Conservation (phyloP, 2,329 filamentous ascomycete genomes). For the Fusarium luffae region DNA sequence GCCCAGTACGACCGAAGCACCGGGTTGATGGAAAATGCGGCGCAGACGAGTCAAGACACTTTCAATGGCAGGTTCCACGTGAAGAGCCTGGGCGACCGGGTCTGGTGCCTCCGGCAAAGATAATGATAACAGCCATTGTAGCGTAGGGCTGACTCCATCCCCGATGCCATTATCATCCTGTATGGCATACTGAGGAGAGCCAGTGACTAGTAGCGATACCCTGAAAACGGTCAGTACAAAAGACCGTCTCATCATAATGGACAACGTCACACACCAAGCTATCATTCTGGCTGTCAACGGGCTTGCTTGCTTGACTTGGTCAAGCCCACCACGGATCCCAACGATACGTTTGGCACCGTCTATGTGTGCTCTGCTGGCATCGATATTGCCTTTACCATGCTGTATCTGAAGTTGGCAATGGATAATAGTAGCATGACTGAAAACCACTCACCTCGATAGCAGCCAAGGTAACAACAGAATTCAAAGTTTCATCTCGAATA, state of each 20-base stretch:
- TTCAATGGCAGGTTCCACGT: slow-evolving; percentile 50
- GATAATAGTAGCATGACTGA: accelerated
- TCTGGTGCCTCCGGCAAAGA: slow-evolving; percentile 8
- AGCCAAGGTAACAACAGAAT: slow-evolving; percentile 67
- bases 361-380: slow-evolving; percentile 59
- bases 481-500: slow-evolving; percentile 65
- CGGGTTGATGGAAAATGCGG: slow-evolving; percentile 53
- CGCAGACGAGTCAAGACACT: slow-evolving; percentile 58
- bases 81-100: slow-evolving; percentile 30
- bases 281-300: slow-evolving; percentile 67
- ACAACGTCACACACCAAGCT: slow-evolving; percentile 56
- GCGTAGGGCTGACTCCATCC: slow-evolving; percentile 60
- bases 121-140: slow-evolving; percentile 58
- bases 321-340: slow-evolving; percentile 62
- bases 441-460: slow-evolving; percentile 63
- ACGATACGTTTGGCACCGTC: slow-evolving; percentile 62
- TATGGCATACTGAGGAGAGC: slow-evolving; percentile 62
- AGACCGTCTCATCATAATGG: accelerated
- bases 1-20: slow-evolving; percentile 46
- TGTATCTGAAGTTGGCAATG: slow-evolving; percentile 36
- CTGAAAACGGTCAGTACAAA: slow-evolving; percentile 46
- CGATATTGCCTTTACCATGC: slow-evolving; percentile 64
- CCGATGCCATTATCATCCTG: slow-evolving; percentile 62
- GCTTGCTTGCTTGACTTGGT: slow-evolving; percentile 58
- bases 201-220: slow-evolving; percentile 68